Conservation (phyloP, 2,329 filamentous ascomycete genomes). For the Aspergillus felis region DNA sequence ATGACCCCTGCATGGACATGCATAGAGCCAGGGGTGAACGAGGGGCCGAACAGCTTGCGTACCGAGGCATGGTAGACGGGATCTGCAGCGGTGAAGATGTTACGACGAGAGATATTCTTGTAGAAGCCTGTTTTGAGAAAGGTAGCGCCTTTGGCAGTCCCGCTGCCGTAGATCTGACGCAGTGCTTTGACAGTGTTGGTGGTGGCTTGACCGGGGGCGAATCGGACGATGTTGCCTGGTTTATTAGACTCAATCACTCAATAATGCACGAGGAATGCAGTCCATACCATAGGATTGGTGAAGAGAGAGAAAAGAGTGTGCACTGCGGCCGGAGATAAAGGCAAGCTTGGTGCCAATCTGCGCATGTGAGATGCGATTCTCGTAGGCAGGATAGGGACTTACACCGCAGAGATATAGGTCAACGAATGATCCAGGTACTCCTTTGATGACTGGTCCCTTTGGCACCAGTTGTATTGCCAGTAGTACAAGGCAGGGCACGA, state of each 20-base stretch:
- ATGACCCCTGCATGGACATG: conserved; percentile 19
- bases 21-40: conserved; percentile 19
- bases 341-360: conserved; percentile 19
- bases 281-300: conserved; percentile 16
- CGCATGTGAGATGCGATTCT: not conserved
- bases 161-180: conserved; percentile 21
- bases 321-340: conserved; percentile 18
- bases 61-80: conserved; percentile 20
- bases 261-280: not conserved
- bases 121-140: conserved; percentile 24
- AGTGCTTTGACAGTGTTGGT: conserved; percentile 22
- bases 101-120: conserved; percentile 20
- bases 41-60: conserved; percentile 23
- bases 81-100: conserved; percentile 23
- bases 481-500: conserved; percentile 14
- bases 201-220: conserved; percentile 22
- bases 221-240: conserved; percentile 18
- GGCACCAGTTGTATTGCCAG: conserved; percentile 12
- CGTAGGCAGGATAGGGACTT: not conserved
- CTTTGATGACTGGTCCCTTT: conserved; percentile 16
- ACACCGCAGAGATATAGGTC: conserved; percentile 18
- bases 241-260: not conserved
- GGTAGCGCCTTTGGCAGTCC: conserved; percentile 13
- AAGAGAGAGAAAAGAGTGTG: conserved; percentile 16
- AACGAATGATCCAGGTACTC: conserved; percentile 12